Evolutionary conservation across 352 stramenopile species (phyloP).

Genomic region (Globisporangium echinulatum): DNA sequence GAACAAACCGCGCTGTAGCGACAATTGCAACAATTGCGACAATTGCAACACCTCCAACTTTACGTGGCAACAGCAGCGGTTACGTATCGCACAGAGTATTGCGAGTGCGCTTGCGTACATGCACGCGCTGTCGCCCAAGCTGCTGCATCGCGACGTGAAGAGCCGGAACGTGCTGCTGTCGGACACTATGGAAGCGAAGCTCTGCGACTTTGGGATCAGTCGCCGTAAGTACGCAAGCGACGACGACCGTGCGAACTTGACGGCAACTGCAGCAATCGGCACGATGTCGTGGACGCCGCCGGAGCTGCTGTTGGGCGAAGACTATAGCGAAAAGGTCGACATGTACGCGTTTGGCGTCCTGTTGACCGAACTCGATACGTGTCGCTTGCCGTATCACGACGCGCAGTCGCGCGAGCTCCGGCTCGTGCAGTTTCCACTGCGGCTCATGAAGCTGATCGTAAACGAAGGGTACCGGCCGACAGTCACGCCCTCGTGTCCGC

Average conservation of each 20-base stretch:
- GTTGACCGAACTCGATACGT: slow-evolving; percentile 68
- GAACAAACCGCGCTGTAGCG: slow-evolving; percentile 9
- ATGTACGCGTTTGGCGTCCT: slow-evolving; percentile 80
- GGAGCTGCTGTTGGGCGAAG: slow-evolving; percentile 52
- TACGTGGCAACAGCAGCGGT: slow-evolving; percentile 43
- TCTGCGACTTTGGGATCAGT: slow-evolving; percentile 74
- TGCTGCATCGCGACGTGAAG: slow-evolving; percentile 14
- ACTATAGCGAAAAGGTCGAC: slow-evolving; percentile 70
- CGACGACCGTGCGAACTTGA: slow-evolving; percentile 43
- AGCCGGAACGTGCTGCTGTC: slow-evolving; percentile 12
- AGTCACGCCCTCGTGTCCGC: slow-evolving; percentile 43
- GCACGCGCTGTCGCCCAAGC: slow-evolving; percentile 25
- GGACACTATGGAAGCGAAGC: slow-evolving; percentile 30
- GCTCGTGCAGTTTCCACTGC: slow-evolving; percentile 46
- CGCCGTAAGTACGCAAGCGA: slow-evolving; percentile 29
- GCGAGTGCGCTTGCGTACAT: slow-evolving; percentile 74
- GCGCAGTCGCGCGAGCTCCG: slow-evolving; percentile 26
- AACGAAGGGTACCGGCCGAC: slow-evolving; percentile 50
- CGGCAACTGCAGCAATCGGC: slow-evolving; percentile 35
- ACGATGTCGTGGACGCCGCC: slow-evolving; percentile 65
- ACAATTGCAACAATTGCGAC: background rate
- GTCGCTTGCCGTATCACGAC: slow-evolving; percentile 61
- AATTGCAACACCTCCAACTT: slow-evolving; percentile 15
- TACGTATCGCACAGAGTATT: slow-evolving; percentile 47
- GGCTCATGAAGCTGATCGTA: slow-evolving; percentile 51